phyloP scores from a whole-genome alignment of 164 flowering plant genomes.

The Nymphaea colorata region DNA sequence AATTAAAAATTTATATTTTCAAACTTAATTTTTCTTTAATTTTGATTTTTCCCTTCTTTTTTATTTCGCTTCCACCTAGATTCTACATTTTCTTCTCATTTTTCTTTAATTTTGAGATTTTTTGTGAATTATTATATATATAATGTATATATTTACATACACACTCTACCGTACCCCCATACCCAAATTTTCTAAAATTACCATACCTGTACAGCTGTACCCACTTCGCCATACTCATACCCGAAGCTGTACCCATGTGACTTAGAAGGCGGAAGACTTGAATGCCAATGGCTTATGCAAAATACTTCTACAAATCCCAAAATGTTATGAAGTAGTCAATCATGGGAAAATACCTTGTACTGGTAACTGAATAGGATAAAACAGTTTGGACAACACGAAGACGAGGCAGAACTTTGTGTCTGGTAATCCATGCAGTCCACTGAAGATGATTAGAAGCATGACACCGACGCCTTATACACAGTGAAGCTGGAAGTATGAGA shows the following conservation, averaged over 20 bases:
- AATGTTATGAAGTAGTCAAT: too few relatives aligned
- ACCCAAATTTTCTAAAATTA: neutral
- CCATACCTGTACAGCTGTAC: neutral
- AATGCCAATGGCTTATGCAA: neutral
- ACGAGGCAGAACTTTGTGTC: neutral
- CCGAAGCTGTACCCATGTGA: neutral
- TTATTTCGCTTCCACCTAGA: too few relatives aligned
- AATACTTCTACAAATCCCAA: too few relatives aligned
- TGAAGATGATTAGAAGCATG: neutral
- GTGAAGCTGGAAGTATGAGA: neutral
- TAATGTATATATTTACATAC: too few relatives aligned
- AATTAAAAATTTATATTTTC: too few relatives aligned
- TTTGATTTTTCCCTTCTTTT: too few relatives aligned
- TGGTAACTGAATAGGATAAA: neutral
- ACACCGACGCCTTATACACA: neutral
- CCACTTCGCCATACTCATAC: neutral
- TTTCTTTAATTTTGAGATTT: too few relatives aligned
- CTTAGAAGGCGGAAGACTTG: neutral
- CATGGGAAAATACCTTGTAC: neutral
- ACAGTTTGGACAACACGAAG: neutral
- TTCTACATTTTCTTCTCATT: too few relatives aligned
- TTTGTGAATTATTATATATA: too few relatives aligned
- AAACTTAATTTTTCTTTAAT: too few relatives aligned
- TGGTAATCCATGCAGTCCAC: neutral
- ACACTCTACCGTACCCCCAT: too few relatives aligned